Base-by-base conservation (phyloP, 2,329 filamentous ascomycete genomes). In the Talaromyces sp. region DNA sequence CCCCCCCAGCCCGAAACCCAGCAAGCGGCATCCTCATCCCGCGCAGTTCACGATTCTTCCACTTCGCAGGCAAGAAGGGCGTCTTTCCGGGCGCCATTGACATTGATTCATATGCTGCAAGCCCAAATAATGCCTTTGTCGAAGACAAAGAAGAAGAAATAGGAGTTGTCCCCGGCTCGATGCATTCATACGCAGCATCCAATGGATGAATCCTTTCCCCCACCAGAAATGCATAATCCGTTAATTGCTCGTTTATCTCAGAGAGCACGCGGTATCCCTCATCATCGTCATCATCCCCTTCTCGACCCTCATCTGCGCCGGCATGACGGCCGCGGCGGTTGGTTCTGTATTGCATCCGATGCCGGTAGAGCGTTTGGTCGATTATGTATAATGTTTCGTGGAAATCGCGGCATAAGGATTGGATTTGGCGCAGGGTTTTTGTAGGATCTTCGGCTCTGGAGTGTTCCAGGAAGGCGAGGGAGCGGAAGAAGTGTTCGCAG, bases 361-460 rank as follows among this genome's bases (percentile, higher is more conserved):
- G 52, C 2, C 54, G 54, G 39, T 43, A 33, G 5, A 63, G 37
- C 11, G 48, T 31, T 11, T 33, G 37, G 24, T 63, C 60, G 60
- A 63, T 57, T n/a, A 56, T 56, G 60, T 57, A 63, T 13, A 63
- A 7, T 2, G 37, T 63, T 16, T 63, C 60, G 31, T 63, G 52
- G 11, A 63, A 63, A 11, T 63, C 60, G 8, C 22, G 37, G 8
- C 47, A 62, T 4, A 62, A 16, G 3, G 16, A 52, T 4, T 24
- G 50, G 3, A 57, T 27, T 31, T 56, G 14, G 14, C 27, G 39
- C 6, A 47, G 2, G 13, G 16, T 45, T 27, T 52, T 6, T 11
- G 54, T n/a, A 10, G 57, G 37, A 3, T 41, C 47, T 62, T 33
- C n/a, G 19, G 31, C 22, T 19, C 22, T n/a, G 14, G 16, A n/a